phyloP scores from a whole-genome alignment of 73 alveolate genomes.

The Paramecium biaurelia region DNA sequence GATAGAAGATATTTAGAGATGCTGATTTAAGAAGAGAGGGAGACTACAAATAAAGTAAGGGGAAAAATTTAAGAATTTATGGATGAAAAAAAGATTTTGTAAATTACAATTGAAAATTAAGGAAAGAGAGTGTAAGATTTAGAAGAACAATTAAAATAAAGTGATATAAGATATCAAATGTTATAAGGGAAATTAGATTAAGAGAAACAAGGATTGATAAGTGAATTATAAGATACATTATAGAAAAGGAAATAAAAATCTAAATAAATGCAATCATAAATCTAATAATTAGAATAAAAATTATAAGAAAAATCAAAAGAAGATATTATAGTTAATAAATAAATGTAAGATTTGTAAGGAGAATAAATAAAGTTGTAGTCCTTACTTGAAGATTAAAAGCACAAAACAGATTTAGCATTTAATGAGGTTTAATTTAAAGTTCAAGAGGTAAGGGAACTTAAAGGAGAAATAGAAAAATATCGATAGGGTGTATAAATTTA shows the following conservation, averaged over 20 bases:
- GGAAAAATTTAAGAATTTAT: neutral
- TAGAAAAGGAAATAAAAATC: neutral
- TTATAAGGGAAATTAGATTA: neutral
- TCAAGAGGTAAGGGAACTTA: neutral
- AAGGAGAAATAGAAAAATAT: neutral
- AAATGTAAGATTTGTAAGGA: neutral
- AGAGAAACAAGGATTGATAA: neutral
- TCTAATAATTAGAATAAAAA: neutral
- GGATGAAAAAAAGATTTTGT: conserved; percentile 3
- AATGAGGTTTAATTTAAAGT: neutral
- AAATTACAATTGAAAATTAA: neutral
- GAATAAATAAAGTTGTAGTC: neutral
- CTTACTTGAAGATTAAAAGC: neutral
- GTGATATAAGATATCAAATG: neutral
- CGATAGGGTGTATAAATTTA: neutral
- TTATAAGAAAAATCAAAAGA: neutral
- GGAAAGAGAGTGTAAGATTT: neutral
- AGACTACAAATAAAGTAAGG: neutral
- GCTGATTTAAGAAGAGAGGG: neutral
- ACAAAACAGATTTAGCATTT: neutral
- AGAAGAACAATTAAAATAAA: neutral
- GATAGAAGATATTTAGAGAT: conserved; percentile 10
- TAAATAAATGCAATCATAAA: neutral
- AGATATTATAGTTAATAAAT: neutral
- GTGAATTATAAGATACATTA: neutral